A percentile compares a stretch with the other conserved stretches of the same genome.
Evolutionary conservation across 768 basidiomycete genomes (phyloP).

Genomic region (Phaeotremella fagi): DNA sequence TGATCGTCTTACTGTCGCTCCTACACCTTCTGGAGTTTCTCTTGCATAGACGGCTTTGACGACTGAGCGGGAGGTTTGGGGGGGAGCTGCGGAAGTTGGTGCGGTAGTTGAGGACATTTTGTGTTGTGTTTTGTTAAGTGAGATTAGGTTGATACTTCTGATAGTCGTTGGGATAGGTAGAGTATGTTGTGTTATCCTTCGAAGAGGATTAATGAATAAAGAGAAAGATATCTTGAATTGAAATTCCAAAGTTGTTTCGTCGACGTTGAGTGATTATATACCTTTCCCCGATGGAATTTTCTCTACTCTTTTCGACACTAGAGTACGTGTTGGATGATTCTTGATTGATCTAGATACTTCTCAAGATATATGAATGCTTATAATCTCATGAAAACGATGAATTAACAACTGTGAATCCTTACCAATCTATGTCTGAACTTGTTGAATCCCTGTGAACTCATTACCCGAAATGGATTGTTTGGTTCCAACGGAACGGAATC

Average conservation of each 20-base stretch:
- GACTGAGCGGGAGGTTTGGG: conserved; percentile 55
- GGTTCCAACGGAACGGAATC: no score
- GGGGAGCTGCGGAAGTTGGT: neutral
- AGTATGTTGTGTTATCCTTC: neutral
- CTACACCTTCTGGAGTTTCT: conserved; percentile 57
- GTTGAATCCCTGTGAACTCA: no score
- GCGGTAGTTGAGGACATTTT: neutral
- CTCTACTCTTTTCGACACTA: no score
- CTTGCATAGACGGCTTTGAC: conserved; percentile 67
- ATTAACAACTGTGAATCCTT: no score
- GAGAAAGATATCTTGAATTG: no score
- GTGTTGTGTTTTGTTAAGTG: neutral
- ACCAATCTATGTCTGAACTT: no score
- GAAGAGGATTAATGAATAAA: neutral
- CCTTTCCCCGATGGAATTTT: no score
- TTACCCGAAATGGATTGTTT: no score
- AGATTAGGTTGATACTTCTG: neutral
- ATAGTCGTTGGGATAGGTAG: neutral
- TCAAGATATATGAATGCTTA: no score
- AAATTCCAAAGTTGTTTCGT: neutral
- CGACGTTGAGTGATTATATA: neutral
- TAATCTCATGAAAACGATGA: no score
- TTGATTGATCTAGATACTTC: no score
- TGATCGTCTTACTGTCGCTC: conserved; percentile 75
- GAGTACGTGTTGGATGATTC: no score